Conservation (phyloP, 768 basidiomycete genomes). For the Cyclocybe cylindracea region DNA sequence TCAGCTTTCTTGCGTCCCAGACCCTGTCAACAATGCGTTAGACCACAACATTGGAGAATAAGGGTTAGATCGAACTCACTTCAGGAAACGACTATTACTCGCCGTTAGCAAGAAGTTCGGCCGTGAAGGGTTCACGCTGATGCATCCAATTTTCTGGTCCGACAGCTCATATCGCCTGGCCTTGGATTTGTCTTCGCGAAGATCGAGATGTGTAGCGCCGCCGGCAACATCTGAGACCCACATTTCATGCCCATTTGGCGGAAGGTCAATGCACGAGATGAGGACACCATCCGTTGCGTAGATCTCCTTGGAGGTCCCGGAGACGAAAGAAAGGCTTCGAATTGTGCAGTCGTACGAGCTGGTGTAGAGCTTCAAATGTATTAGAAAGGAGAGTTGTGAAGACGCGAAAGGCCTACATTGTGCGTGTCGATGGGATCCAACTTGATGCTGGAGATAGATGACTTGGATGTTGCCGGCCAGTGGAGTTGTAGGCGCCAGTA, state of each 20-base stretch:
- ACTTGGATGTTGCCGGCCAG: conserved; percentile 81
- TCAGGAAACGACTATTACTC: conserved; percentile 71
- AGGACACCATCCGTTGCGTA: conserved; percentile 56
- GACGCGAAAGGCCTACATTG: conserved; percentile 45
- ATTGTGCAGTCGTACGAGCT: conserved; percentile 83
- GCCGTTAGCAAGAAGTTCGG: conserved; percentile 71
- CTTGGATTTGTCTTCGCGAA: conserved; percentile 61
- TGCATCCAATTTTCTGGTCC: conserved; percentile 72
- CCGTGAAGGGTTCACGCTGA: conserved; percentile 76
- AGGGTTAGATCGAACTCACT: conserved; percentile 41
- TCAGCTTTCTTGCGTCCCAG: conserved; percentile 78
- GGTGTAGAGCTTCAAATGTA: conserved; percentile 62
- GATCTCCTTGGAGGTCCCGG: conserved; percentile 71
- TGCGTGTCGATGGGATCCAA: conserved; percentile 77
- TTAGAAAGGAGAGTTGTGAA: not conserved
- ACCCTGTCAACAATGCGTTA: conserved; percentile 44
- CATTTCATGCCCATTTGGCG: conserved; percentile 72
- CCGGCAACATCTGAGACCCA: conserved; percentile 81
- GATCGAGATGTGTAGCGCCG: conserved; percentile 73
- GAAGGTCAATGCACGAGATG: conserved; percentile 71
- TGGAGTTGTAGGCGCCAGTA: conserved; percentile 81
- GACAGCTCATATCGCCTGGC: conserved; percentile 66
- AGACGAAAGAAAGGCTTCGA: conserved; percentile 70
- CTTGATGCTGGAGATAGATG: conserved; percentile 78
- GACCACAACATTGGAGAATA: not conserved